These are phyloP conservation scores for Tulasnella sp. DNA, from an alignment of 768 basidiomycete species.

Conservation along the genomic window DNA sequence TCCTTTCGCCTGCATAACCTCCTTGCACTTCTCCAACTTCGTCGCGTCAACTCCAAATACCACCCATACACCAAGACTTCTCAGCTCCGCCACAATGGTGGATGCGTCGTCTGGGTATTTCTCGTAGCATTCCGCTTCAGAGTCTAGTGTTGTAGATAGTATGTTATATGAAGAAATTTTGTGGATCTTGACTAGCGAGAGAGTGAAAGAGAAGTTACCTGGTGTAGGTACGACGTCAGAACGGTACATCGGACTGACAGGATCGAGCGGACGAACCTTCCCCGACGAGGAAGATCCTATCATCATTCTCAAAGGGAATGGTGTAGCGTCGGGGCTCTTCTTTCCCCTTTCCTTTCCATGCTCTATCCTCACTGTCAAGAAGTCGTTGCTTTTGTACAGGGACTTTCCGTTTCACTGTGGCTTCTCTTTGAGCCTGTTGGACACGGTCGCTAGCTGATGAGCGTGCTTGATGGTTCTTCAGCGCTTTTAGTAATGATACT, in stretches of 20 bases:
- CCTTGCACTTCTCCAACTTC: slow-evolving; percentile 45
- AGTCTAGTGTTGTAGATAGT: slow-evolving; percentile 78
- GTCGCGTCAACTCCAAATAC: slow-evolving; percentile 82
- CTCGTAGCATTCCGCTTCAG: slow-evolving; percentile 55
- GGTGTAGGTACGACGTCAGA: background rate
- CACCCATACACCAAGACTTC: slow-evolving; percentile 51
- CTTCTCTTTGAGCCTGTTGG: background rate
- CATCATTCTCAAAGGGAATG: slow-evolving; percentile 51
- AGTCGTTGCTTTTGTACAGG: background rate
- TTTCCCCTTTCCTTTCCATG: background rate
- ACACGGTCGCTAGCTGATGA: background rate
- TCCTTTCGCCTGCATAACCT: slow-evolving; percentile 27
- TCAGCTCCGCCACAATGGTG: slow-evolving; percentile 44
- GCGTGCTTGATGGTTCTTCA: background rate
- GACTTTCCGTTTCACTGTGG: background rate
- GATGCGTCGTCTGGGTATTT: slow-evolving; percentile 70
- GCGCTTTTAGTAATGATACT: background rate
- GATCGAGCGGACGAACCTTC: slow-evolving; percentile 45
- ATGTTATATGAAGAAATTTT: slow-evolving; percentile 47
- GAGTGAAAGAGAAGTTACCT: slow-evolving; percentile 80
- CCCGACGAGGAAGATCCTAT: slow-evolving; percentile 63
- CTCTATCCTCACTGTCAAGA: background rate
- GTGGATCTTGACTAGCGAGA: slow-evolving; percentile 48
- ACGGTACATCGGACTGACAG: background rate
- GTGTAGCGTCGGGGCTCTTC: background rate